Evolutionary conservation across 371 early-diverging fungal species (phyloP), one percentile per base, ranked within the genome.

Genomic region (Actinomucor elegans): DNA sequence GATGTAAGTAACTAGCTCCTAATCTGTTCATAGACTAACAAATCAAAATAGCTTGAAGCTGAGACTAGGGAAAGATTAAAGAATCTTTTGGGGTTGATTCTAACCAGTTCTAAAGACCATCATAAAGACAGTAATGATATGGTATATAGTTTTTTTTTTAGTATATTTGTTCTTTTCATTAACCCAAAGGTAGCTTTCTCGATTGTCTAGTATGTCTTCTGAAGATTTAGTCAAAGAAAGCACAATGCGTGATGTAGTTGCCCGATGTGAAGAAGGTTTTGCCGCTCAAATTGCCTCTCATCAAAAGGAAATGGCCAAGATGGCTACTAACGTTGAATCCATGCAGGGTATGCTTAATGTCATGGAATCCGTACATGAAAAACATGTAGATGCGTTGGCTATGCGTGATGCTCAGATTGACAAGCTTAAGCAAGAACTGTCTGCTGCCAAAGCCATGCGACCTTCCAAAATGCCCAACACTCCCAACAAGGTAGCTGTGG

Each of bases 1-100:
- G 77, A 77, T 48, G 71, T 68, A 72, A 56, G 52, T 5, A 12
- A n/a, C n/a, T n/a, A n/a, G n/a, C n/a, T n/a, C n/a, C n/a, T n/a
- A n/a, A n/a, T n/a, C n/a, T n/a, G n/a, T n/a, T n/a, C n/a, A n/a
- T n/a, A n/a, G n/a, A n/a, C n/a, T n/a, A n/a, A n/a, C n/a, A n/a
- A n/a, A n/a, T n/a, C n/a, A n/a, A n/a, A 20, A 23, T 40, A 71
- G 66, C 48, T 64, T 42, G 75, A 74, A 47, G 64, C 61, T 0
- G 75, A 70, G 44, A 68, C 75, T 17, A 47, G 54, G 32, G 61
- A 66, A 57, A 36, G 75, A 37, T 48, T 74, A 9, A 61, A 57
- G 23, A 68, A 59, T 18, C 40, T 74, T 4, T 55, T 74, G 7
- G 43, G 69, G 9, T 29, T 74, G 2, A 70, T 74, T 20, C 38